Evolutionary conservation across 73 alveolate species (phyloP).

Genomic region (Halteria grandinella): DNA sequence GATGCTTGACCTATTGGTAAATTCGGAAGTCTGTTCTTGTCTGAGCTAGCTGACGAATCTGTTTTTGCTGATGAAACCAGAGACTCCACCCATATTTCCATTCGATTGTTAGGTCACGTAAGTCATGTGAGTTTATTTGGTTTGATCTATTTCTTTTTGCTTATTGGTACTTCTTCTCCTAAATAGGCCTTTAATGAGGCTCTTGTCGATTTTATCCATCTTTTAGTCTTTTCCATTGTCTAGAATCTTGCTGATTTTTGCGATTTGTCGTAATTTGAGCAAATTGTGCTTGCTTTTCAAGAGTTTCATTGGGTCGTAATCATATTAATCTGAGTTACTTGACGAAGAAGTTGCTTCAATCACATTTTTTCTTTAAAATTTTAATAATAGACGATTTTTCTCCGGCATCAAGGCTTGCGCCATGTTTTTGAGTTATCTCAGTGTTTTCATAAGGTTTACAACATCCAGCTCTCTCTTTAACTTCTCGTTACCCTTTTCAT

Average conservation of each 20-base stretch:
- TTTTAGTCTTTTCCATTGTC: too few species aligned
- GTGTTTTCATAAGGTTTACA: conserved; percentile 5
- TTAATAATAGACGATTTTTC: conserved; percentile 1
- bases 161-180: too few species aligned
- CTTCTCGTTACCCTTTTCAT: conserved; percentile 30
- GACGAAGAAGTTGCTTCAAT: conserved; percentile 13
- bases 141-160: too few species aligned
- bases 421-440: not conserved
- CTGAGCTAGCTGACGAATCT: too few species aligned
- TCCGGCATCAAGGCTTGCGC: conserved; percentile 12
- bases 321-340: conserved; percentile 15
- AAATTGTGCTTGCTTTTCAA: not conserved
- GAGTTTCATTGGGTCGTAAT: not conserved
- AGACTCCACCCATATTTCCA: too few species aligned
- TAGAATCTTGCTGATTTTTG: not conserved
- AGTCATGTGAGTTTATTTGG: too few species aligned
- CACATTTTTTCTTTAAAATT: conserved; percentile 41
- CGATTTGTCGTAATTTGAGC: not conserved
- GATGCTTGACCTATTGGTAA: too few species aligned
- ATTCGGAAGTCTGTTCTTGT: too few species aligned
- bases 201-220: too few species aligned
- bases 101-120: too few species aligned
- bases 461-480: conserved; percentile 40
- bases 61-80: too few species aligned
- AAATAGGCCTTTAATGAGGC: too few species aligned